phyloP scores from a whole-genome alignment of 495 filamentous ascomycete genomes.

The Xylaria longipes region DNA sequence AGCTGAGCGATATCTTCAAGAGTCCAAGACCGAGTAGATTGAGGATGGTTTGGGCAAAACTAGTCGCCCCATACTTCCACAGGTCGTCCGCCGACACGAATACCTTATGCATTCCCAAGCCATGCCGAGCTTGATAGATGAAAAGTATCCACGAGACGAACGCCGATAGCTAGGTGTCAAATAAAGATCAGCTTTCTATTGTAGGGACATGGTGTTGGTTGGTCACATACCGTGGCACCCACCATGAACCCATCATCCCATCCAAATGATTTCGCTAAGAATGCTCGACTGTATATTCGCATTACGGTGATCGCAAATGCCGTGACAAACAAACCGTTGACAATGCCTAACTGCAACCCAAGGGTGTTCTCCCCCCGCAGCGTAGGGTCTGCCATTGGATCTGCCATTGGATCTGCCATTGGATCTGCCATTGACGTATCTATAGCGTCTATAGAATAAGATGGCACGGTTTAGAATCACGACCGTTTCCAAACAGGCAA shows the following conservation, averaged over 20 bases:
- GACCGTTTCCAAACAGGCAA: background rate
- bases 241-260: conserved; percentile 56
- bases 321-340: conserved; percentile 30
- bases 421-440: conserved; percentile 25
- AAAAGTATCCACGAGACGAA: conserved; percentile 22
- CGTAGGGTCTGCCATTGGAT: no score
- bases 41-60: conserved; percentile 49
- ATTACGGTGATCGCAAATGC: conserved; percentile 32
- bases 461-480: background rate
- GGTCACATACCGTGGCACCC: conserved; percentile 37
- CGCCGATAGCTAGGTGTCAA: conserved; percentile 1
- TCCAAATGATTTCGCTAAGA: conserved; percentile 44
- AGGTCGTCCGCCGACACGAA: conserved; percentile 37
- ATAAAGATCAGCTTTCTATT: conserved; percentile 27
- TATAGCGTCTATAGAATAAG: background rate
- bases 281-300: conserved; percentile 43
- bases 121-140: conserved; percentile 38
- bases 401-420: conserved; percentile 30
- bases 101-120: conserved; percentile 47
- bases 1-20: conserved; percentile 54
- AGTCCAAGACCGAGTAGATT: conserved; percentile 51
- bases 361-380: conserved; percentile 35
- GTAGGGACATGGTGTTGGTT: conserved; percentile 28
- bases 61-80: conserved; percentile 46
- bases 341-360: conserved; percentile 27